A percentile compares a stretch with the other conserved stretches of the same genome.
phyloP scores from a whole-genome alignment of 164 flowering plant species.

The Malania oleifera region DNA sequence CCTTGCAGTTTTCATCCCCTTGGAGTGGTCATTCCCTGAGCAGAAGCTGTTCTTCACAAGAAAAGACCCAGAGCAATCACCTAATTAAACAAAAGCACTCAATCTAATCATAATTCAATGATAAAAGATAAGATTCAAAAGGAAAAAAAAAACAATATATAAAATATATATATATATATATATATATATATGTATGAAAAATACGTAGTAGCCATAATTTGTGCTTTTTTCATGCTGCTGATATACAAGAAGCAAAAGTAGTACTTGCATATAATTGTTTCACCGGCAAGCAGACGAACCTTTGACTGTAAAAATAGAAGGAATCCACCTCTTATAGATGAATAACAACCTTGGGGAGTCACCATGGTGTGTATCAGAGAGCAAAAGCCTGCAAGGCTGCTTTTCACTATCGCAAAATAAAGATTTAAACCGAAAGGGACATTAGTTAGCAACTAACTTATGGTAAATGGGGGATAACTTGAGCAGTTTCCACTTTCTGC shows the following conservation, averaged over 20 bases:
- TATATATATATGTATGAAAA: too few relatives aligned
- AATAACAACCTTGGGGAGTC: constrained; percentile 72
- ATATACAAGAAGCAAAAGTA: too few relatives aligned
- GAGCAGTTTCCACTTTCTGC: too few relatives aligned
- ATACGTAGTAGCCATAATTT: too few relatives aligned
- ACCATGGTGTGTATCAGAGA: constrained; percentile 83
- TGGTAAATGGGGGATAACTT: too few relatives aligned
- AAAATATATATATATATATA: too few relatives aligned
- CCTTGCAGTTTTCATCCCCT: constrained; percentile 37
- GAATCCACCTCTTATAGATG: constrained; percentile 85
- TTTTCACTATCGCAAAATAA: constrained; percentile 36
- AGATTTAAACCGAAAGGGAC: too few relatives aligned
- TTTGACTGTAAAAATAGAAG: constrained; percentile 56
- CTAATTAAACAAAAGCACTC: constrained; percentile 24
- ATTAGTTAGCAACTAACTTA: too few relatives aligned
- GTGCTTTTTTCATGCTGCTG: too few relatives aligned
- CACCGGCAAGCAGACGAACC: constrained; percentile 38
- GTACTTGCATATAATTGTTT: too few relatives aligned
- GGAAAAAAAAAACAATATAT: not conserved
- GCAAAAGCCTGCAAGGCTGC: constrained; percentile 50
- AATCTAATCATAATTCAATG: not conserved
- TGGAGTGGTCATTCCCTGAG: constrained; percentile 6
- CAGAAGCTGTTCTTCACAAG: constrained; percentile 26
- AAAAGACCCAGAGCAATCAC: constrained; percentile 63
- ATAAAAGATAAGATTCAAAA: not conserved